Evolutionary conservation across 192 early-diverging fungal genomes (phyloP).

Genomic region (Phycomyces blakesleeanus): DNA sequence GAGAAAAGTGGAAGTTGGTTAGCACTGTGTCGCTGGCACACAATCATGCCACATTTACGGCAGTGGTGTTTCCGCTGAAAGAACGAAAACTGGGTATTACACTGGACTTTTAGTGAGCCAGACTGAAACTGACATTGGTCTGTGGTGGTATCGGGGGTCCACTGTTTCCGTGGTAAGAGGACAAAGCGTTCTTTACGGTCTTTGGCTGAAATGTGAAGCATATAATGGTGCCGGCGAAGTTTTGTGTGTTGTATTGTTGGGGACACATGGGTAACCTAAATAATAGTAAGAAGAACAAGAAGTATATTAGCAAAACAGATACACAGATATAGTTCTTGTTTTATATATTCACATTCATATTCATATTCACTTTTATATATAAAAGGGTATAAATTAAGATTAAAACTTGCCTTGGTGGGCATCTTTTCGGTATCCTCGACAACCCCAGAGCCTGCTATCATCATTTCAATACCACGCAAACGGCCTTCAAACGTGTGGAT

Average conservation of each 20-base stretch:
- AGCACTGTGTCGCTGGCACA: slow-evolving; percentile 23
- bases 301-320: slow-evolving; percentile 7
- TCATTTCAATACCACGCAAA: slow-evolving; percentile 11
- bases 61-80: slow-evolving; percentile 34
- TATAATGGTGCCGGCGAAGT: slow-evolving; percentile 20
- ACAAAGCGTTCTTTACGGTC: slow-evolving; percentile 16
- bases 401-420: not conserved
- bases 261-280: slow-evolving; percentile 8
- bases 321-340: too few species aligned
- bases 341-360: too few species aligned
- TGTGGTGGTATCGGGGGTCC: slow-evolving; percentile 23
- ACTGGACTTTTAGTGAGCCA: slow-evolving; percentile 1
- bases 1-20: slow-evolving; percentile 20
- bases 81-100: slow-evolving; percentile 21
- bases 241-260: slow-evolving; percentile 2
- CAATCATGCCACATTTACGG: slow-evolving; percentile 27
- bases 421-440: slow-evolving; percentile 1
- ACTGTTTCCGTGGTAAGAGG: slow-evolving; percentile 8
- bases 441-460: slow-evolving; percentile 23
- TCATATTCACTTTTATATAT: too few species aligned
- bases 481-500: slow-evolving; percentile 14
- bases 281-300: too few species aligned
- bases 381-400: too few species aligned
- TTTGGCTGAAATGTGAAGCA: slow-evolving; percentile 14
- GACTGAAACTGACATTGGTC: slow-evolving; percentile 26